A percentile compares a stretch with the other conserved stretches of the same genome.
These are phyloP conservation scores for Metschnikowia henanensis DNA, from an alignment of 805 yeast genomes.

Conservation along the genomic window DNA sequence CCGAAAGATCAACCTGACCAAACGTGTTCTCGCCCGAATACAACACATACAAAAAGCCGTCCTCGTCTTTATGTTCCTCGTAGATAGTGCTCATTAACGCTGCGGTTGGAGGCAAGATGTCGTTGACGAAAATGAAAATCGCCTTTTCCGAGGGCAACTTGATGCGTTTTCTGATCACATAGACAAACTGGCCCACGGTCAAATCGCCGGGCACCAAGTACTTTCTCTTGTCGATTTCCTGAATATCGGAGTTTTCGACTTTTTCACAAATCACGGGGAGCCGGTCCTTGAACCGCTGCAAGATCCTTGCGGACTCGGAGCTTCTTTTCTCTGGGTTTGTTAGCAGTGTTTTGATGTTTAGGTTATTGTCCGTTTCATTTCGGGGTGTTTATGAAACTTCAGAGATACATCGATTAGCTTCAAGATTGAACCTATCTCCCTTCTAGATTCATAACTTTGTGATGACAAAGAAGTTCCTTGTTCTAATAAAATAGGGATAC, in stretches of 20 bases:
- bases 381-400: too few species aligned
- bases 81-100: slow-evolving; percentile 94
- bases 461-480: too few species aligned
- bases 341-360: neutral
- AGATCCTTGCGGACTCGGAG: slow-evolving; percentile 91
- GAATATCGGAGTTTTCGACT: slow-evolving; percentile 94
- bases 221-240: slow-evolving; percentile 95
- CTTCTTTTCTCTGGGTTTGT: slow-evolving; percentile 81
- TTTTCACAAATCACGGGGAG: slow-evolving; percentile 97
- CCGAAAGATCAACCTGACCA: slow-evolving; percentile 48
- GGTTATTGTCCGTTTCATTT: too few species aligned
- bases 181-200: slow-evolving; percentile 97
- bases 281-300: slow-evolving; percentile 85
- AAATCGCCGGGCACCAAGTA: slow-evolving; percentile 95
- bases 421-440: too few species aligned
- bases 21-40: slow-evolving; percentile 98
- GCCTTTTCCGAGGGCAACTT: slow-evolving; percentile 97
- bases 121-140: slow-evolving; percentile 94
- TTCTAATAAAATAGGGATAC: too few species aligned
- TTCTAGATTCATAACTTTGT: too few species aligned
- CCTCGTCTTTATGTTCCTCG: slow-evolving; percentile 97
- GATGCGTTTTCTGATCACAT: slow-evolving; percentile 95
- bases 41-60: slow-evolving; percentile 93
- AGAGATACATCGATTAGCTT: neutral
- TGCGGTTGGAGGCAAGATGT: slow-evolving; percentile 96